A percentile compares a stretch with the other conserved stretches of the same genome.
Evolutionary conservation across 257 asterid species (phyloP).

Genomic region (Knoxia roxburghii): DNA sequence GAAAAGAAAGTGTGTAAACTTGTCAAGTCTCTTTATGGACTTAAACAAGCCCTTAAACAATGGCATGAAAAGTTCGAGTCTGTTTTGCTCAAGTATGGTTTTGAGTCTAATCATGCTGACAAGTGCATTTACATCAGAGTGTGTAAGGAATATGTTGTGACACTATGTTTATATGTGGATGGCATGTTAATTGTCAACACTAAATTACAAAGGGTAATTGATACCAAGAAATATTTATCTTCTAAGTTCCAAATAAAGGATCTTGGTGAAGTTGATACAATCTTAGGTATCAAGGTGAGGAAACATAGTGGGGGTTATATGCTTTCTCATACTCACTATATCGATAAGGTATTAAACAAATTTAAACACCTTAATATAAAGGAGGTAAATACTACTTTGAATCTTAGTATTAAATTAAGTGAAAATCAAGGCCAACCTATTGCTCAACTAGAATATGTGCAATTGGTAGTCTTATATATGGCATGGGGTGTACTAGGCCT

Average conservation of each 20-base stretch:
- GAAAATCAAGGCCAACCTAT: not conserved
- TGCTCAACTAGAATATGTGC: not conserved
- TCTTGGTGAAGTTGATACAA: not conserved
- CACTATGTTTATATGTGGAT: conserved; percentile 1
- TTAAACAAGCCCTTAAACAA: not conserved
- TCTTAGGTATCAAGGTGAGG: not conserved
- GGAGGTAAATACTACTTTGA: not conserved
- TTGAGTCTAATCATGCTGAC: not conserved
- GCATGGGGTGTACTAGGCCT: not conserved
- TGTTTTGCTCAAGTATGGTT: not conserved
- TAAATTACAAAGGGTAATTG: not conserved
- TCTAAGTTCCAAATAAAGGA: conserved; percentile 1
- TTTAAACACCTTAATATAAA: not conserved
- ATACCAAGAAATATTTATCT: not conserved
- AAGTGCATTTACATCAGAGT: not conserved
- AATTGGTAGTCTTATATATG: not conserved
- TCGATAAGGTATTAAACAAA: not conserved
- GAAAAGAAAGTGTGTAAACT: not conserved
- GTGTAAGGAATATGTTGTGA: not conserved
- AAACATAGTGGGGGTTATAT: not conserved
- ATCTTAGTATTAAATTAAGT: not conserved
- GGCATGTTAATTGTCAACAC: not conserved
- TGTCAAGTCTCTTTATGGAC: not conserved
- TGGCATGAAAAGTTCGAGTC: conserved; percentile 1
- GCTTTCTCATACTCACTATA: not conserved